These are phyloP conservation scores for Beauveria brongniartii DNA, from an alignment of 2,329 filamentous ascomycete species.

Conservation along the genomic window DNA sequence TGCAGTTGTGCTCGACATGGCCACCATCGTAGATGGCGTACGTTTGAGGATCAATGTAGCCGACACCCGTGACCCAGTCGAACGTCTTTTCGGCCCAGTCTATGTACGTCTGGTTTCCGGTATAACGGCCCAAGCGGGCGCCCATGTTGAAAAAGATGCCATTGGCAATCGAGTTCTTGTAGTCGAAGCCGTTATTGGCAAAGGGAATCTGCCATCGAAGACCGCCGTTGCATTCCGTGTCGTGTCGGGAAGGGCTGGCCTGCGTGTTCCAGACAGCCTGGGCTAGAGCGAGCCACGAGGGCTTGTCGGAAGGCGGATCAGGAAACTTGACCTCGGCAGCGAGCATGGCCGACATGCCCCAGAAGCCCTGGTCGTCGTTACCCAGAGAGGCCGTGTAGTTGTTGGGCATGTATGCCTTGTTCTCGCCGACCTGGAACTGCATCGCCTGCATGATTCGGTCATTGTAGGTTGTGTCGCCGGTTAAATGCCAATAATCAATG, in stretches of 20 bases:
- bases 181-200: slow-evolving; percentile 67
- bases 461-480: slow-evolving; percentile 52
- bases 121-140: slow-evolving; percentile 65
- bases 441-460: slow-evolving; percentile 41
- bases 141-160: slow-evolving; percentile 57
- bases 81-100: slow-evolving; percentile 56
- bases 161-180: slow-evolving; percentile 60
- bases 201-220: slow-evolving; percentile 71
- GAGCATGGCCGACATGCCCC: slow-evolving; percentile 56
- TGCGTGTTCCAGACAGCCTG: slow-evolving; percentile 56
- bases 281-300: slow-evolving; percentile 49
- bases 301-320: slow-evolving; percentile 39
- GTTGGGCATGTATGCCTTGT: slow-evolving; percentile 47
- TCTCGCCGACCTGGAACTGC: slow-evolving; percentile 43
- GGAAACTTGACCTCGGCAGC: slow-evolving; percentile 52
- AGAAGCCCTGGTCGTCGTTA: slow-evolving; percentile 61
- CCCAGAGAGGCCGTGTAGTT: slow-evolving; percentile 46
- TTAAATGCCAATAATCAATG: slow-evolving; percentile 58
- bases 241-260: slow-evolving; percentile 50
- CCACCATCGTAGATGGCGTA: slow-evolving; percentile 56
- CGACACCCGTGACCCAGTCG: slow-evolving; percentile 50
- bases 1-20: slow-evolving; percentile 44
- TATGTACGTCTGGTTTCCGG: slow-evolving; percentile 54
- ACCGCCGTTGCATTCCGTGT: slow-evolving; percentile 47
- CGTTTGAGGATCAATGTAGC: slow-evolving; percentile 49